These are phyloP conservation scores for Penicillium sclerotiorum DNA, from an alignment of 2,329 filamentous ascomycete species.

Conservation along the genomic window DNA sequence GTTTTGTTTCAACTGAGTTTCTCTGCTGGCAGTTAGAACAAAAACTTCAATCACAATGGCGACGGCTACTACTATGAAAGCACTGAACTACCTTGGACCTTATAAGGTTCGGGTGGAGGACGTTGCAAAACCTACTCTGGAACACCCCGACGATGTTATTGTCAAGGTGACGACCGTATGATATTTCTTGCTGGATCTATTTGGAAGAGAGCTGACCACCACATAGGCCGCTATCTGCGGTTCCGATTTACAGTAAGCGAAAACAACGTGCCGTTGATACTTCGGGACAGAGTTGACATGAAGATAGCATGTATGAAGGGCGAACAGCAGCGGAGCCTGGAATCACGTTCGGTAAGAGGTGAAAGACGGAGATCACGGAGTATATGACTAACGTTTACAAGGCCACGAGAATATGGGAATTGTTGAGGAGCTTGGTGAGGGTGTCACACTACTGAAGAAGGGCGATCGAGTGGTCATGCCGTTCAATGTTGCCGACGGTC, in stretches of 20 bases:
- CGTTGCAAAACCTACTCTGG: constrained; percentile 59
- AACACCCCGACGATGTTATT: constrained; percentile 67
- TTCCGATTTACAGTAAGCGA: constrained; percentile 49
- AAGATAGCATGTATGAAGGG: constrained; percentile 62
- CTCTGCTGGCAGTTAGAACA: not conserved
- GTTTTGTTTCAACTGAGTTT: not conserved
- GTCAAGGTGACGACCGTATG: constrained; percentile 55
- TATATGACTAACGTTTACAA: no score
- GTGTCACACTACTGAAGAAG: constrained; percentile 63
- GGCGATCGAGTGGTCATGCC: constrained; percentile 67
- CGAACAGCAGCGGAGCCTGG: constrained; percentile 64
- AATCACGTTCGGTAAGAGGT: constrained; percentile 55
- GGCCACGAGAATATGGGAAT: constrained; percentile 65
- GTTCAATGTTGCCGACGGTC: constrained; percentile 66
- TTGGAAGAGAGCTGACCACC: not conserved
- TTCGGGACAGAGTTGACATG: constrained; percentile 41
- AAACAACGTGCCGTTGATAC: not conserved
- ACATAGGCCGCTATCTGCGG: constrained; percentile 55
- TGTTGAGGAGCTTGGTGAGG: constrained; percentile 57
- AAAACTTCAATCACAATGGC: constrained; percentile 15
- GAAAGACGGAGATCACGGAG: not conserved
- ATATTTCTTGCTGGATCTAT: not conserved
- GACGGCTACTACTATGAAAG: constrained; percentile 56
- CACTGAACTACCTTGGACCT: constrained; percentile 64
- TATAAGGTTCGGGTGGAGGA: constrained; percentile 66